Evolutionary conservation across 2,329 filamentous ascomycete species (phyloP), one percentile per base, ranked within the genome.

Genomic region (Cladorrhinum sp.): DNA sequence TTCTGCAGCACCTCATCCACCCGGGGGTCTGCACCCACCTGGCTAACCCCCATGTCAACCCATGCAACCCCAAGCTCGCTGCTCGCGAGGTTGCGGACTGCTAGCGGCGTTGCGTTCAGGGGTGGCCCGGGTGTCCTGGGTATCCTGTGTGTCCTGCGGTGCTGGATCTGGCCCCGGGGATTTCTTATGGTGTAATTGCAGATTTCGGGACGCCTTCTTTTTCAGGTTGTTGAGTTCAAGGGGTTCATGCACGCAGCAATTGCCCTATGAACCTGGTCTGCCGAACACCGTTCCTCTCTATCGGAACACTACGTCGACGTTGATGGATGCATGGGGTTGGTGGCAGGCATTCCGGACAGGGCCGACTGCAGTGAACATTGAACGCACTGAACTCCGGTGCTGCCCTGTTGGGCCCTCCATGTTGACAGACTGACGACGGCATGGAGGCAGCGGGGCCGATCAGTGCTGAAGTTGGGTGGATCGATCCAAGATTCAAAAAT

Each of bases 1-100:
- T 52, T 26, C 59, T 50, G 59, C 63, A 51, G 42, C 56, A 59
- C 36, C 57, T 24, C 23, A 33, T 53, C 48, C 49, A 57, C 30
- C 55, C 52, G 42, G 18, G 42, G 42, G 42, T 4, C 42, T 14
- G 42, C 42, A 46, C 16, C 42, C 36, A 42, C 36, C 36, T 30
- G 26, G 26, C 26, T 30, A 30, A 30, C 33, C 33, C 36, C 53
- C 51, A 36, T 54, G 51, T 21, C 51, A 12, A 55, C 18, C 53
- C 53, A 23, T 55, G 54, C 54, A 57, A 49, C 21, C 42, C 42
- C 42, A 46, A 46, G 42, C n/a, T 46, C n/a, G 42, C 24, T 55
- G 18, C 39, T 55, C 54, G 54, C 26, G 26, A 36, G 36, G 26
- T 36, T 49, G 36, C 53, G 18, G 18, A 57, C 16, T 33, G 36